Conservation (phyloP, 148 eudicot genomes). For the Rhododendron henanense region DNA sequence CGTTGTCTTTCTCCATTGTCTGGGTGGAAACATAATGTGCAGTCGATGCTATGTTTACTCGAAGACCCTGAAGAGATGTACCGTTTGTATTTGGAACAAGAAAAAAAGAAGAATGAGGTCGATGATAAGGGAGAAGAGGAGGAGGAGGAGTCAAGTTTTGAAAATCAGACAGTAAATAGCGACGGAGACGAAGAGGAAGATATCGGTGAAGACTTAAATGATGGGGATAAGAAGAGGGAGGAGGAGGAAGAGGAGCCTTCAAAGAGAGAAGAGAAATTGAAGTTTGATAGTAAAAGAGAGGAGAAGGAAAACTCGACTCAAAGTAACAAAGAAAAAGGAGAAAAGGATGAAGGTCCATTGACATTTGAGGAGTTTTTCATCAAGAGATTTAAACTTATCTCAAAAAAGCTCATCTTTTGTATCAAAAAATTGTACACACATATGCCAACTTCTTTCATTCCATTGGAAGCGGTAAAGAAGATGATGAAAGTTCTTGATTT, state of each 20-base stretch:
- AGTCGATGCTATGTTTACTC: constrained; percentile 24
- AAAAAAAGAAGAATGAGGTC: not conserved
- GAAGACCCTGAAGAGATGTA: constrained; percentile 42
- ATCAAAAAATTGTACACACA: constrained; percentile 43
- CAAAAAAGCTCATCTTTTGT: no score
- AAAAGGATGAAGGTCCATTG: no score
- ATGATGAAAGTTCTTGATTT: constrained; percentile 31
- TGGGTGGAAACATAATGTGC: constrained; percentile 42
- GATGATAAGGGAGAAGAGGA: not conserved
- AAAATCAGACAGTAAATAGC: not conserved
- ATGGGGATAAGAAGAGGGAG: not conserved
- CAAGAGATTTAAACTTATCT: no score
- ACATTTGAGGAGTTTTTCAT: no score
- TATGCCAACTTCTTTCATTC: constrained; percentile 41
- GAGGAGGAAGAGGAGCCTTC: constrained; percentile 11
- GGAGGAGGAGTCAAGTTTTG: not conserved
- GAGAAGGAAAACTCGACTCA: no score
- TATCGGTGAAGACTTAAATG: not conserved
- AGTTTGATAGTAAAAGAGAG: not conserved
- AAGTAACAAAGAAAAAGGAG: no score
- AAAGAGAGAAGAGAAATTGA: not conserved
- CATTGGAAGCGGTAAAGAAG: constrained; percentile 20
- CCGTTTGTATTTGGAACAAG: constrained; percentile 22
- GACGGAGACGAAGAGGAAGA: not conserved
- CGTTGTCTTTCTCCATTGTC: constrained; percentile 31